These are phyloP conservation scores for Nicotiana obtusifolia DNA, from an alignment of 257 asterid genomes.

Conservation along the genomic window DNA sequence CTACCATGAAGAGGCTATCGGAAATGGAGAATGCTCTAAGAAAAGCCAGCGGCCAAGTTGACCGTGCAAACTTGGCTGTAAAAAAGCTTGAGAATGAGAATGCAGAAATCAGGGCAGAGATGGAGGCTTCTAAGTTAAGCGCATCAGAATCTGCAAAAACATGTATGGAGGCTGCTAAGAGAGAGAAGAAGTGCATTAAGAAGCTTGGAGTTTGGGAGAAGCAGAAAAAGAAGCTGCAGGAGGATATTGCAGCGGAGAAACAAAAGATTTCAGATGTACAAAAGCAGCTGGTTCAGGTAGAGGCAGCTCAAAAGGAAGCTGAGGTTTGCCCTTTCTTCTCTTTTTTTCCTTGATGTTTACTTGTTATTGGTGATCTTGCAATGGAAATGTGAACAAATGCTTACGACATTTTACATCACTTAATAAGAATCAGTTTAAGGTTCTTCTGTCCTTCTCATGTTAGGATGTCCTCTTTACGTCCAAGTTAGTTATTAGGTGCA, in stretches of 20 bases:
- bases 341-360: not conserved
- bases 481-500: not conserved
- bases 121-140: conserved; percentile 84
- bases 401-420: not conserved
- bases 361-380: not conserved
- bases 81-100: conserved; percentile 73
- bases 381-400: not conserved
- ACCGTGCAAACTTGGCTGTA: conserved; percentile 72
- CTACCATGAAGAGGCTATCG: conserved; percentile 58
- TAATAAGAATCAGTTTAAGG: not conserved
- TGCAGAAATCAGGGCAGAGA: conserved; percentile 90
- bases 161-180: conserved; percentile 72
- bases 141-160: conserved; percentile 81
- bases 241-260: conserved; percentile 64
- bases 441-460: not conserved
- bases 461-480: not conserved
- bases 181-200: conserved; percentile 80
- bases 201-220: conserved; percentile 86
- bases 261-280: conserved; percentile 50
- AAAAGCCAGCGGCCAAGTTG: conserved; percentile 81
- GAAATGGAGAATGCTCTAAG: conserved; percentile 85
- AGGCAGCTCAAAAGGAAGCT: conserved; percentile 57
- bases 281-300: conserved; percentile 56
- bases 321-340: conserved; percentile 44
- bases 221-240: conserved; percentile 83